These are phyloP conservation scores for Exophiala calicioides DNA, from an alignment of 2,329 filamentous ascomycete genomes.

Conservation along the genomic window DNA sequence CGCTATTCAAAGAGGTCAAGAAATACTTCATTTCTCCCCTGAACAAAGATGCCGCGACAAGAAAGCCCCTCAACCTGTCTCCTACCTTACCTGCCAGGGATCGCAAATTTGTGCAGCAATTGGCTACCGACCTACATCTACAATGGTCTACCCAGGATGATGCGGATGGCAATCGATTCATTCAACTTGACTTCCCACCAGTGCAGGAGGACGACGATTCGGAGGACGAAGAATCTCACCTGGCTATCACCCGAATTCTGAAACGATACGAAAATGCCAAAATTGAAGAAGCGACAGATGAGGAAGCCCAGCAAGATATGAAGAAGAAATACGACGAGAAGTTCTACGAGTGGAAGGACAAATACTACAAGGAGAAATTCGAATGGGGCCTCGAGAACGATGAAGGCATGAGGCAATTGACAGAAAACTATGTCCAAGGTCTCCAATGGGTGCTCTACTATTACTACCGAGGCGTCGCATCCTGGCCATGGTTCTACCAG, in stretches of 20 bases:
- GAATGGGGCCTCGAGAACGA: conserved; percentile 82
- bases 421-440: conserved; percentile 96
- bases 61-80: conserved; percentile 69
- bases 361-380: conserved; percentile 89
- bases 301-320: conserved; percentile 76
- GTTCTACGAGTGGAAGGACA: conserved; percentile 89
- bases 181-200: conserved; percentile 62
- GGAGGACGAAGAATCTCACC: conserved; percentile 77
- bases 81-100: conserved; percentile 74
- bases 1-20: conserved; percentile 78
- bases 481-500: conserved; percentile 96
- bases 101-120: conserved; percentile 87
- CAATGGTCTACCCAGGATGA: conserved; percentile 66
- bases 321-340: conserved; percentile 86
- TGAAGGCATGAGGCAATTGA: conserved; percentile 75
- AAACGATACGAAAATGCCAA: conserved; percentile 89
- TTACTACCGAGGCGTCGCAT: conserved; percentile 95
- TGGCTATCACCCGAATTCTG: conserved; percentile 81
- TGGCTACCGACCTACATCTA: conserved; percentile 69
- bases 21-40: conserved; percentile 74
- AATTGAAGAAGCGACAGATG: conserved; percentile 74
- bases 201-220: conserved; percentile 61
- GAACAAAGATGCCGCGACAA: conserved; percentile 47
- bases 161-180: conserved; percentile 65
- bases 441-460: conserved; percentile 98